phyloP scores from a whole-genome alignment of 2,329 filamentous ascomycete species.

The Laburnicola sp. region DNA sequence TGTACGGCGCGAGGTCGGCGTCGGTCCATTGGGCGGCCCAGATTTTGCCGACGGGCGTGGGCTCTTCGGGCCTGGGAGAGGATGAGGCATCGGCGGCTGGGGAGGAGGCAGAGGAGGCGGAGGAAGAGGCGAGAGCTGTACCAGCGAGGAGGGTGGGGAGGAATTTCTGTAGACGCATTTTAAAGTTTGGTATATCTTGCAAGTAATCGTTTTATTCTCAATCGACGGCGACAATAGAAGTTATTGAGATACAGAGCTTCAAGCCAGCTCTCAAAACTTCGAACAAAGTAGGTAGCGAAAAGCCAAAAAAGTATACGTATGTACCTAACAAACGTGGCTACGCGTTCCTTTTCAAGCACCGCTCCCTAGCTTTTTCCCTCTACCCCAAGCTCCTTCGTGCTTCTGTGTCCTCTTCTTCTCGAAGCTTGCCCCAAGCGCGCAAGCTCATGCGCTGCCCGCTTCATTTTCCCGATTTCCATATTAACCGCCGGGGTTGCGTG shows the following conservation, averaged over 20 bases:
- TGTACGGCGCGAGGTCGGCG: constrained; percentile 26
- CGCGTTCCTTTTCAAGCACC: not conserved
- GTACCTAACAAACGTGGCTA: not conserved
- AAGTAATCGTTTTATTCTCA: not conserved
- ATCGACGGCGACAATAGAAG: not conserved
- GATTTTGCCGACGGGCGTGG: constrained; percentile 34
- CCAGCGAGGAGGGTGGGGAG: constrained; percentile 27
- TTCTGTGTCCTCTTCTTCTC: constrained; percentile 21
- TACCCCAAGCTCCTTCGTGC: constrained; percentile 8
- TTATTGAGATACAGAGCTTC: too few species aligned
- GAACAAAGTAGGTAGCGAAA: not conserved
- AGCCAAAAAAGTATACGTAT: not conserved
- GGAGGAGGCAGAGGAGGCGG: constrained; percentile 15
- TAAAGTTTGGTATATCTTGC: not conserved
- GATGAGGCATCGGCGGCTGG: constrained; percentile 14
- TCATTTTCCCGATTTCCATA: constrained; percentile 28
- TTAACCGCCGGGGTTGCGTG: constrained; percentile 20
- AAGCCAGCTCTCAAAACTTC: too few species aligned
- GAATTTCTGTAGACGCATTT: constrained; percentile 29
- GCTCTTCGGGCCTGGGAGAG: constrained; percentile 21
- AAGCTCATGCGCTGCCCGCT: constrained; percentile 14
- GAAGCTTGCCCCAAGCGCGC: constrained; percentile 12
- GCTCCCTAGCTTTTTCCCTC: not conserved
- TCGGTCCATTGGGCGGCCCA: constrained; percentile 37
- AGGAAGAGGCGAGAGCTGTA: constrained; percentile 22